Evolutionary conservation across 306 rosid genomes (phyloP), one percentile per base, ranked within the genome.

Genomic region (Medicago lupulina): DNA sequence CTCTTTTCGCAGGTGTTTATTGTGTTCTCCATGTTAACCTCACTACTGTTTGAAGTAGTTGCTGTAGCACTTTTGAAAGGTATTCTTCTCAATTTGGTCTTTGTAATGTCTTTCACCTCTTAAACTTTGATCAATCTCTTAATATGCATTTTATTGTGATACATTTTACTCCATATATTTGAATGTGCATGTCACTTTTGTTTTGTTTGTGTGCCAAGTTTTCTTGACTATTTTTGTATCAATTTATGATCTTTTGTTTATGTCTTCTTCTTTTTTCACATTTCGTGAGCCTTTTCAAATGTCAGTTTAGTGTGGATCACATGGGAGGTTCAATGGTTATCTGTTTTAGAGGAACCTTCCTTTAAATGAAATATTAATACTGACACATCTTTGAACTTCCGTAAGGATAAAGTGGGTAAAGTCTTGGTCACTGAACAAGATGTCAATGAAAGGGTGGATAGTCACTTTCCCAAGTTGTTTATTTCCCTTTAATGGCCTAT

Each of bases 1-100:
- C 53, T 71, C 59, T 54, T 79, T 75, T 21, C 89, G 87, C 97
- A 95, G 99, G 97, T 89, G 70, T 96, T 96, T 80, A 88, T 88
- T 19, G 59, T 86, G 82, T 96, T 88, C 87, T 89, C 98, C 76
- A 25, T 88, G 51, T 70, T 79, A 17, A 66, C 58, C 23, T 88
- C 99, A 1, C 83, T 96, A 57, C 86, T 96, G 41, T 81, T 92
- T 67, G 93, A 92, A 85, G 85, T 92, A 77, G 19, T 92, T 82
- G 84, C 88, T 3, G 74, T 96, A 55, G 79, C 91, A 80, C 57
- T 85, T 38, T 83, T 96, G 13, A 90, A 83, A 90, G 99, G 99
- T 95, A 85, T 83, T 77, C 55, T 70, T 82, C 61, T 61, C 53
- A 21, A 53, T 75, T 25, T 66, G 14, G 19, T 58, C 55, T 44